Base-by-base conservation (phyloP, 805 yeast species). In the Nematodospora valgi region DNA sequence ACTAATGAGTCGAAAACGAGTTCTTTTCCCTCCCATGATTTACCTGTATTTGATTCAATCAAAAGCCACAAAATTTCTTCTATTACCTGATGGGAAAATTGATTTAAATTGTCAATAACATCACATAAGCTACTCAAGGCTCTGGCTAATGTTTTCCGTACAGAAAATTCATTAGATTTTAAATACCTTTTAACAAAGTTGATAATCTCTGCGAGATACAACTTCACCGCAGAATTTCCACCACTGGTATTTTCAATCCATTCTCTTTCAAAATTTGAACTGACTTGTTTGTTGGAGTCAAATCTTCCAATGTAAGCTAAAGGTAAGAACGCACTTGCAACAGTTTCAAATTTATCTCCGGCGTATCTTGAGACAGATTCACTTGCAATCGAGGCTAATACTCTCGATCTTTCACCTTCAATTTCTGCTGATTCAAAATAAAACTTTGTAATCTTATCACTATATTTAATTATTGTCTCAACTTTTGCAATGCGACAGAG, bases 11-110 rank as follows among this genome's bases (percentile, higher is more conserved):
- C 78, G 13, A 87, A 62, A 1, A 93, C 72, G 19, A 68, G 57
- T 46, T 88, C 96, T 49, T 91, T 91, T 5, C 97, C 98, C 11
- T 71, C 70, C 93, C 96, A 91, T 7, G 91, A 74, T 40, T 94
- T 76, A 1, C 96, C 96, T 37, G 70, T 66, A 37, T 80, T 68
- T 0, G 94, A 77, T 19, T 69, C 70, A 12, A 84, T 52, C 30
- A 86, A 62, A 5, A 78, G 62, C 0, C 63, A 58, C 39, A 84
- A 74, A 12, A 86, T 53, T 23, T 53, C 46, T 2, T 37, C 18
- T 3, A 43, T 40, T 6, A 45, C 18, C 1, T 35, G 38, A 2
- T 51, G 51, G 2, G 64, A 49, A 3, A 58, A 53, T 26, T 48
- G 40, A 15, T 42, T 39, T 15, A 53, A 44, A 24, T 56, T 55